Conservation (phyloP, 192 early-diverging fungal species). For the Gonapodya prolifera region DNA sequence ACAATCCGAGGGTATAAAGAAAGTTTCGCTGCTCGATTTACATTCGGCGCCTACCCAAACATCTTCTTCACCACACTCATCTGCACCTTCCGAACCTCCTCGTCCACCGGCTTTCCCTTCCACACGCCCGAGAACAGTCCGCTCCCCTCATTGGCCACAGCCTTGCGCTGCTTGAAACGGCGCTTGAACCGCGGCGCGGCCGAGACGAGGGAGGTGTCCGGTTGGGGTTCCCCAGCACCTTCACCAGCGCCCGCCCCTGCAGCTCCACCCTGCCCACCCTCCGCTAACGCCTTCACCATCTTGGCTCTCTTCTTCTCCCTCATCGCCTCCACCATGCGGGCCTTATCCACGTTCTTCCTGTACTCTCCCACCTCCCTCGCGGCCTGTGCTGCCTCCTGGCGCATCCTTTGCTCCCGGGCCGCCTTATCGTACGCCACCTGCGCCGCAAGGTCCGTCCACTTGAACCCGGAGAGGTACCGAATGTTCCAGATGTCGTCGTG, state of each 20-base stretch:
- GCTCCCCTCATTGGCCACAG: constrained; percentile 20
- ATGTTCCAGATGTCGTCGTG: constrained; percentile 97
- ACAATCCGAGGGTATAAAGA: too few species aligned
- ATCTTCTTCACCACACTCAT: constrained; percentile 39
- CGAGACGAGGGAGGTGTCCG: background rate
- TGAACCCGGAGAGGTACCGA: constrained; percentile 90
- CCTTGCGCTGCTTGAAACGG: constrained; percentile 53
- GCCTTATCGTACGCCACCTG: constrained; percentile 70
- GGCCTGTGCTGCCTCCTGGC: constrained; percentile 71
- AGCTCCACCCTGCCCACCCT: background rate
- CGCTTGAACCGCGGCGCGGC: constrained; percentile 25
- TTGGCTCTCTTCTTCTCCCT: constrained; percentile 48
- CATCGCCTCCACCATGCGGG: constrained; percentile 76
- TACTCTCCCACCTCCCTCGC: constrained; percentile 78
- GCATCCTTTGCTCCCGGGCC: constrained; percentile 64
- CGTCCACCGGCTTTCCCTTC: constrained; percentile 2
- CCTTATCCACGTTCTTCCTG: constrained; percentile 71
- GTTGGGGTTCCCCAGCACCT: constrained; percentile 3
- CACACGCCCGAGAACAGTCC: background rate
- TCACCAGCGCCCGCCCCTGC: background rate
- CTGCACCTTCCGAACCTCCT: constrained; percentile 21
- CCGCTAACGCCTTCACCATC: too few species aligned
- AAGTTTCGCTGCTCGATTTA: too few species aligned
- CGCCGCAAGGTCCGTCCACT: constrained; percentile 91
- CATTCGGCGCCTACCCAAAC: too few species aligned